Evolutionary conservation across 2,329 filamentous ascomycete genomes (phyloP), one percentile per base, ranked within the genome.

Genomic region (Sporothrix luriei): DNA sequence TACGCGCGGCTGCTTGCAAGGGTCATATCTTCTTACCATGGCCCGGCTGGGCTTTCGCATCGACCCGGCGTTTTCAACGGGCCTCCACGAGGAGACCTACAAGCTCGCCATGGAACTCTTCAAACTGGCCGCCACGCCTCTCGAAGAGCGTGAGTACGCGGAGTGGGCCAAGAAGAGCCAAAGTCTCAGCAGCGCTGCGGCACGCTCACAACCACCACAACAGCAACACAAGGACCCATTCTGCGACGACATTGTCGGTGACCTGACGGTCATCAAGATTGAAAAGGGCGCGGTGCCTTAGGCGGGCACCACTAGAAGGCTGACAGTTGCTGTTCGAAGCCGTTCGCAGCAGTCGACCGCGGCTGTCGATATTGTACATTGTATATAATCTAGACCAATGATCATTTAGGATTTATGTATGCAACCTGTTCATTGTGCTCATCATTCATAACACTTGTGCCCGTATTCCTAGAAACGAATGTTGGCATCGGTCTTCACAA

Each of bases 21-120:
- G 52, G 14, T 93, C 93, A 67, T 94, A 96, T 75, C 82, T 96
- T 0, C 86, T 97, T 11, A 88, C 88, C 2, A 81, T 99, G 57
- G 93, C 92, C 0, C 82, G 94, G 54, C 81, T 98, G n/a, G 93
- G 92, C 0, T 97, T 97, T 33, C 70, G 59, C 77, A 90, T 88
- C 6, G 87, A 92, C 40, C 79, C 91, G 10, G 85, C 95, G 13
- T 84, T 96, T 38, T 93, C 70, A 2, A 26, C 52, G 1, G 71
- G 72, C 1, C 46, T 74, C 14, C 59, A 54, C 55, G 97, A 78
- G 83, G 84, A 1, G 90, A 90, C 0, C 90, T 97, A 68, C 90
- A 91, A 94, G 73, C 88, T 90, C 78, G 94, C 95, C 3, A 90
- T 94, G 74, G 88, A 91, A 75, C 82, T 99, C 72, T 79, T 98